Evolutionary conservation across 768 basidiomycete species (phyloP).

Genomic region (Tubosaeta brunneosetosa): DNA sequence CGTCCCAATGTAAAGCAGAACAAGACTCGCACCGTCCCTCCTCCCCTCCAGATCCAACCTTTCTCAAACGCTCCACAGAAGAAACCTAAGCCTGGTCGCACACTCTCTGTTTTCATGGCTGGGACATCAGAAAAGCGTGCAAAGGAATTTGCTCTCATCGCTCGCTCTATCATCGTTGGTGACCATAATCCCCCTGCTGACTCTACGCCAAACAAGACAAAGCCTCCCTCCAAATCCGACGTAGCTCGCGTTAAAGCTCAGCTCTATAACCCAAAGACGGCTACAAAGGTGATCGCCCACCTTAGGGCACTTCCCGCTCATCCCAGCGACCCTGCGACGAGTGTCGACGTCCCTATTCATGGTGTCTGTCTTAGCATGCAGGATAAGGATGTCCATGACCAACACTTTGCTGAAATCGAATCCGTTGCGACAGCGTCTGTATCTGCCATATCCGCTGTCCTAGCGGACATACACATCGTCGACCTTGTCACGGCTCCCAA

Average conservation of each 20-base stretch:
- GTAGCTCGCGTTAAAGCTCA: slow-evolving; percentile 63
- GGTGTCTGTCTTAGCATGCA: slow-evolving; percentile 67
- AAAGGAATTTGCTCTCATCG: slow-evolving; percentile 54
- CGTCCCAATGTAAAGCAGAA: slow-evolving; percentile 30
- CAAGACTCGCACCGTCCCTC: slow-evolving; percentile 12
- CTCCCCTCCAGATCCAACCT: slow-evolving; percentile 14
- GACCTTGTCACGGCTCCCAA: slow-evolving; percentile 57
- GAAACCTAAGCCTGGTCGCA: slow-evolving; percentile 33
- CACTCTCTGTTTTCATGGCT: slow-evolving; percentile 30
- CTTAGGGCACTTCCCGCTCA: slow-evolving; percentile 52
- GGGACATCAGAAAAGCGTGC: slow-evolving; percentile 54
- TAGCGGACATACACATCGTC: slow-evolving; percentile 60
- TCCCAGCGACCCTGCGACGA: slow-evolving; percentile 5
- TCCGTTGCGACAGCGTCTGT: slow-evolving; percentile 47
- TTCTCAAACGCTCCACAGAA: slow-evolving; percentile 37
- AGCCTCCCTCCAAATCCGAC: slow-evolving; percentile 44
- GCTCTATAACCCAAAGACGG: slow-evolving; percentile 61
- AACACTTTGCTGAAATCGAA: slow-evolving; percentile 54
- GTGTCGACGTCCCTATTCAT: slow-evolving; percentile 52
- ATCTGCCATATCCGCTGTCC: slow-evolving; percentile 43
- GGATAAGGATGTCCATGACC: slow-evolving; percentile 57
- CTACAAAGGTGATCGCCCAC: slow-evolving; percentile 68
- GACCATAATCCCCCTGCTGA: slow-evolving; percentile 29
- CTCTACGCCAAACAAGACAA: slow-evolving; percentile 36
- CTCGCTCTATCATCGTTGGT: slow-evolving; percentile 70